Conservation (phyloP, 2,329 filamentous ascomycete species). For the Canariomyces notabilis region DNA sequence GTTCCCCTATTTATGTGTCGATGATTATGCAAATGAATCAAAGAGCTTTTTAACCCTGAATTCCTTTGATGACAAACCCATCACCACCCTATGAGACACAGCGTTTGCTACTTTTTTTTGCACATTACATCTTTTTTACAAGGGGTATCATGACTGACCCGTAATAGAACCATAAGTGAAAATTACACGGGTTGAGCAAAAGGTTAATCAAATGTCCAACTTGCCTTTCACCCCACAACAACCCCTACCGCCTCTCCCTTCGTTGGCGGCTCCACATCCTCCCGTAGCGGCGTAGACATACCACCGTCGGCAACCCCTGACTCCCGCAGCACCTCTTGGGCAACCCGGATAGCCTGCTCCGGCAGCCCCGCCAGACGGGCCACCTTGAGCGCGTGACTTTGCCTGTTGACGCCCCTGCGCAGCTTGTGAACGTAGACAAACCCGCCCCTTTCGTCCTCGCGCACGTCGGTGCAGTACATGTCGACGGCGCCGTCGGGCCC, state of each 20-base stretch:
- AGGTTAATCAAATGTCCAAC: constrained; percentile 3
- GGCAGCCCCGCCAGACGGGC: constrained; percentile 80
- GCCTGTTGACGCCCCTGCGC: constrained; percentile 73
- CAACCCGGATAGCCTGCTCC: constrained; percentile 63
- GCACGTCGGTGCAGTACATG: constrained; percentile 84
- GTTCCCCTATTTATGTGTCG: constrained; percentile 28
- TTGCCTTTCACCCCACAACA: too few species aligned
- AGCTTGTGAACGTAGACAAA: constrained; percentile 87
- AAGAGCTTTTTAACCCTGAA: constrained; percentile 68
- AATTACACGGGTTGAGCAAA: constrained; percentile 13
- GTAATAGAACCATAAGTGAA: too few species aligned
- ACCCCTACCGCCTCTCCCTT: not conserved
- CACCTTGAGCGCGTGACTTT: constrained; percentile 93
- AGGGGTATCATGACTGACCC: constrained; percentile 40
- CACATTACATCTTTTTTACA: constrained; percentile 16
- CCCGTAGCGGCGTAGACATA: constrained; percentile 3
- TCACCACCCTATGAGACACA: constrained; percentile 55
- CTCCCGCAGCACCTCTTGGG: constrained; percentile 50
- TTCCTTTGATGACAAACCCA: constrained; percentile 50
- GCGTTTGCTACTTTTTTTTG: constrained; percentile 18
- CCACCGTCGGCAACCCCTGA: constrained; percentile 7
- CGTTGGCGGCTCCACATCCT: not conserved
- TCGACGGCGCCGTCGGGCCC: constrained; percentile 47
- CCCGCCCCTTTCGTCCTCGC: constrained; percentile 62
- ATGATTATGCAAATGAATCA: constrained; percentile 53